Conservation (phyloP, 805 yeast genomes). For the Hanseniaspora lachancei region DNA sequence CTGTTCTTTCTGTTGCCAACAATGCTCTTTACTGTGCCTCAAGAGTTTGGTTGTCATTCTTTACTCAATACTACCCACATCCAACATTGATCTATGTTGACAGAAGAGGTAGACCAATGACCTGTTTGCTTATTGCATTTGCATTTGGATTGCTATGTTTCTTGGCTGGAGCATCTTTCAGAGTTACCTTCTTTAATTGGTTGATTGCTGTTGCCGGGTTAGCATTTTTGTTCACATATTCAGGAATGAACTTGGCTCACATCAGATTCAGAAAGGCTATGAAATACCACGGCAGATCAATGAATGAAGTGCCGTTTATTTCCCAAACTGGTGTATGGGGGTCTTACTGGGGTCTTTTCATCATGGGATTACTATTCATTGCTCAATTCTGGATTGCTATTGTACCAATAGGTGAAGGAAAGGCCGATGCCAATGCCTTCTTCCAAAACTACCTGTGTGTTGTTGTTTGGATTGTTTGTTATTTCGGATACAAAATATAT, state of each 20-base stretch:
- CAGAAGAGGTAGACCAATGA: conserved; percentile 46
- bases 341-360: conserved; percentile 37
- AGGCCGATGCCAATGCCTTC: conserved; percentile 31
- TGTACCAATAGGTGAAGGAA: conserved; percentile 48
- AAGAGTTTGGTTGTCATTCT: conserved; percentile 44
- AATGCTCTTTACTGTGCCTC: conserved; percentile 68
- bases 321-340: conserved; percentile 43
- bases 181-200: conserved; percentile 51
- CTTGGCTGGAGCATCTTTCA: conserved; percentile 47
- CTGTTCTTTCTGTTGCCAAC: conserved; percentile 71
- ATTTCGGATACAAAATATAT: conserved; percentile 36
- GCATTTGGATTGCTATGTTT: conserved; percentile 50
- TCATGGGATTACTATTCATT: conserved; percentile 38
- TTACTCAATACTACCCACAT: conserved; percentile 30
- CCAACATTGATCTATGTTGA: conserved; percentile 39
- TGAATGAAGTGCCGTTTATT: conserved; percentile 39
- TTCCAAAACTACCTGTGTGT: conserved; percentile 37
- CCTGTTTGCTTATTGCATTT: conserved; percentile 41
- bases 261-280: conserved; percentile 48
- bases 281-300: conserved; percentile 38
- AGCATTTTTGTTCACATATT: conserved; percentile 52
- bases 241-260: conserved; percentile 42
- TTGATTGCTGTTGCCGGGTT: conserved; percentile 49
- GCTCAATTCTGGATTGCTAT: conserved; percentile 64
- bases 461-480: conserved; percentile 33